These are phyloP conservation scores for Fusarium sp. DNA, from an alignment of 2,329 filamentous ascomycete species.

Conservation along the genomic window DNA sequence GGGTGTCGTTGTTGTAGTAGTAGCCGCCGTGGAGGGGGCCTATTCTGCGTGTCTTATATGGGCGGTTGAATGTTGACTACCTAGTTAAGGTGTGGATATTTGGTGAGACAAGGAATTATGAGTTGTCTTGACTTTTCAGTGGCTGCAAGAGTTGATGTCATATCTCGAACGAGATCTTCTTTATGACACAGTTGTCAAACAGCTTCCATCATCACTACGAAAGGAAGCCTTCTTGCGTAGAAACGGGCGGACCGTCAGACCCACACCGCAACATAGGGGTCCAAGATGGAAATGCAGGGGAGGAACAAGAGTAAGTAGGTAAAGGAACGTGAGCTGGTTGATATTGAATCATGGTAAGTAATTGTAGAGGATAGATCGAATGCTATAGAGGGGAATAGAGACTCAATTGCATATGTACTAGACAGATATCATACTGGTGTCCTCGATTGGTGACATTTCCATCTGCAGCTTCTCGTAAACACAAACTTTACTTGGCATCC, in stretches of 20 bases:
- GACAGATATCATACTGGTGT: neutral
- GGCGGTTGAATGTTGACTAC: neutral
- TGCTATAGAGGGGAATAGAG: neutral
- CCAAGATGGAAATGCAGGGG: conserved; percentile 33
- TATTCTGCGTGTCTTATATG: conserved; percentile 5
- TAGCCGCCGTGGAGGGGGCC: conserved; percentile 22
- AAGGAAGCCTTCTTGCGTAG: conserved; percentile 9
- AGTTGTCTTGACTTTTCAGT: conserved; percentile 6
- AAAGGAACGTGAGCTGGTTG: neutral
- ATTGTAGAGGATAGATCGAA: neutral
- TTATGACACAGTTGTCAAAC: conserved; percentile 9
- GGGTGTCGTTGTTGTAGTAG: conserved; percentile 4
- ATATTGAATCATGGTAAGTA: too few relatives aligned
- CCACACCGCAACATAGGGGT: conserved; percentile 42
- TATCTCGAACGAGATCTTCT: neutral
- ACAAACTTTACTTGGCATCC: conserved; percentile 9
- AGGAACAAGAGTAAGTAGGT: neutral
- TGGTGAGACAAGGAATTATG: conserved; percentile 27
- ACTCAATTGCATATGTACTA: neutral
- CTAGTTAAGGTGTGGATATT: neutral
- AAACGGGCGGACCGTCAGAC: conserved; percentile 35
- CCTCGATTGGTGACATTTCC: neutral
- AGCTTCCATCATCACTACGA: neutral
- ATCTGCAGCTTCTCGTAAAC: conserved; percentile 3
- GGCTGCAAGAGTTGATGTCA: neutral